Evolutionary conservation across 2,329 filamentous ascomycete genomes (phyloP), one percentile per base, ranked within the genome.

Genomic region (Aphanocladium album): DNA sequence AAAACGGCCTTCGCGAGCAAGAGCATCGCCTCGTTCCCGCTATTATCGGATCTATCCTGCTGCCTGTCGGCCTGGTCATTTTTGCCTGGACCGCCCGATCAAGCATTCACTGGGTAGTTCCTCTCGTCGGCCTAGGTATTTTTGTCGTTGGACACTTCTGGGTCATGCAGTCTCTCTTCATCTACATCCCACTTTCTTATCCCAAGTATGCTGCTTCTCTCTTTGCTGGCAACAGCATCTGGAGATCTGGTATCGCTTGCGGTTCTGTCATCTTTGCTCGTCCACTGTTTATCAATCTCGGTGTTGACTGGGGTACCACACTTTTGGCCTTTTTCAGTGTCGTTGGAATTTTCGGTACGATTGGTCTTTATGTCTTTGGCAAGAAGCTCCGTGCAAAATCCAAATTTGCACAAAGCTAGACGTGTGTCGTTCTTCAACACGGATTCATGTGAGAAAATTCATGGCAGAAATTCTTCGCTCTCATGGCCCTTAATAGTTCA

Each of bases 1-100:
- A 60, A 3, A 60, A 64, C n/a, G 65, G 63, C 8, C 56, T 60
- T 3, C 35, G 63, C 5, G 61, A 63, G 7, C 62, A 64, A 1
- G 67, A 68, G 37, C 63, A 62, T 5, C 62, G 65, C 2, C 62
- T 68, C 0, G 61, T 64, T 12, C 65, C 67, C 1, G 67, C 60
- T 0, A 55, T 68, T 12, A 17, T 62, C 27, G 88, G 88, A 41
- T 84, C 81, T 2, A 74, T 87, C 58, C 73, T 89, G 14, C 85
- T 90, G 19, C 86, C 87, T 7, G 76, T 87, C 62, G 85, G 86
- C 11, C 71, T 91, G 0, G 89, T 91, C 69, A 84, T 87, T 66
- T 90, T 90, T 71, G 86, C 80, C 5, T 90, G 87, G 86, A 89
- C 87, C 9, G 85, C 85, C 9, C 87, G 83, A 70, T 69, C 80